A percentile compares a stretch with the other conserved stretches of the same genome.
phyloP scores from a whole-genome alignment of 2,329 filamentous ascomycete genomes.

The Acephala macrosclerotiorum region DNA sequence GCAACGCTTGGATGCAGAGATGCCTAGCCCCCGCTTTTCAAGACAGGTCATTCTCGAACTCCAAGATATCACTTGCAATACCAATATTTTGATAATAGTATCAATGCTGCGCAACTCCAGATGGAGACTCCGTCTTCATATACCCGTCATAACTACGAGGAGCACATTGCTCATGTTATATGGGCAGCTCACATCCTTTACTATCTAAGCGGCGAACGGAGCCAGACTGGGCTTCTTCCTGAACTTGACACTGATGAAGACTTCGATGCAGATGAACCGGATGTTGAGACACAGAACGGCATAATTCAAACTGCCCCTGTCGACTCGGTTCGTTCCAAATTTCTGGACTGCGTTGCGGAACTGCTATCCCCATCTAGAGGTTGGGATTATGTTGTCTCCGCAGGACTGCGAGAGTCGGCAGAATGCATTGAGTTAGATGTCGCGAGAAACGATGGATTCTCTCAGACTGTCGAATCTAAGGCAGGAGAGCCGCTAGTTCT shows the following conservation, averaged over 20 bases:
- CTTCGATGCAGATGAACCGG: slow-evolving; percentile 8
- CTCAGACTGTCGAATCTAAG: too few relatives aligned
- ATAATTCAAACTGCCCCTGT: slow-evolving; percentile 12
- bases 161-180: slow-evolving; percentile 19
- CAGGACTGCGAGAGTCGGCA: too few relatives aligned
- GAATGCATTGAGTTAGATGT: too few relatives aligned
- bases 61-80: slow-evolving; percentile 7
- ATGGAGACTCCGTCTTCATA: slow-evolving; percentile 4
- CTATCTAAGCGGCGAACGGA: slow-evolving; percentile 11
- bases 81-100: slow-evolving; percentile 7
- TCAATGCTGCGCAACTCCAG: neutral
- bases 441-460: too few relatives aligned
- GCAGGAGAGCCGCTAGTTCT: too few relatives aligned
- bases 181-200: slow-evolving; percentile 20
- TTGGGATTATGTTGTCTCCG: too few relatives aligned
- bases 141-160: slow-evolving; percentile 12
- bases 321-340: slow-evolving; percentile 1
- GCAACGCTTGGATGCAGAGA: slow-evolving; percentile 19
- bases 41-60: slow-evolving; percentile 9
- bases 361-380: too few relatives aligned
- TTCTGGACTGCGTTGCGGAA: too few relatives aligned
- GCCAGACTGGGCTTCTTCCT: slow-evolving; percentile 10
- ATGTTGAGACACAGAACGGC: slow-evolving; percentile 14
- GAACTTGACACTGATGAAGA: slow-evolving; percentile 15
- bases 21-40: slow-evolving; percentile 13